phyloP scores from a whole-genome alignment of 2,329 filamentous ascomycete species.

The Fusarium guadeloupense region DNA sequence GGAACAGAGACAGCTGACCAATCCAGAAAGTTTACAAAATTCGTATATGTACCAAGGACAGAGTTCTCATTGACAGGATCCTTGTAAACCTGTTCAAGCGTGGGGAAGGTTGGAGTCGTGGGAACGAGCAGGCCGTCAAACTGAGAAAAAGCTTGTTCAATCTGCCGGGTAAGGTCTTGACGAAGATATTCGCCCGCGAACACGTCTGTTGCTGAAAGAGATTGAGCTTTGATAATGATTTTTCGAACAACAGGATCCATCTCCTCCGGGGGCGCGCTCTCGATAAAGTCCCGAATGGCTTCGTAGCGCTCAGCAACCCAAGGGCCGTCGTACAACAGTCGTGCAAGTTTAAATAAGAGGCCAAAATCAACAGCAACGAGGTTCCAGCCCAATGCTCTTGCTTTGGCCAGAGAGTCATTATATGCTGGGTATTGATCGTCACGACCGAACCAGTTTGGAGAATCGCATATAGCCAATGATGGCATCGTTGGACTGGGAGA shows the following conservation, averaged over 20 bases:
- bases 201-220: constrained; percentile 56
- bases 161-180: constrained; percentile 52
- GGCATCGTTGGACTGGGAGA: constrained; percentile 32
- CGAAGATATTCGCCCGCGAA: constrained; percentile 53
- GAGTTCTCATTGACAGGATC: constrained; percentile 65
- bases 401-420: constrained; percentile 51
- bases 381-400: constrained; percentile 52
- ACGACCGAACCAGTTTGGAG: constrained; percentile 50
- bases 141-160: constrained; percentile 50
- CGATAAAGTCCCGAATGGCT: constrained; percentile 59
- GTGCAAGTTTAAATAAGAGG: constrained; percentile 60
- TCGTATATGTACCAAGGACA: constrained; percentile 64
- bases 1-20: constrained; percentile 64
- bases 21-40: constrained; percentile 70
- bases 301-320: constrained; percentile 67
- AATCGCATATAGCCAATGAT: constrained; percentile 53
- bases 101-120: constrained; percentile 63
- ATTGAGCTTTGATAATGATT: constrained; percentile 51
- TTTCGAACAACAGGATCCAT: constrained; percentile 50
- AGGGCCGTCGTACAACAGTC: constrained; percentile 65
- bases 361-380: constrained; percentile 57
- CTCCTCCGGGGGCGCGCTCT: constrained; percentile 37
- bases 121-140: constrained; percentile 65
- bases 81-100: constrained; percentile 58
- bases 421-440: constrained; percentile 54